Base-by-base conservation (phyloP, 1,284 basidiomycete species). In the Malassezia yamatoensis region DNA sequence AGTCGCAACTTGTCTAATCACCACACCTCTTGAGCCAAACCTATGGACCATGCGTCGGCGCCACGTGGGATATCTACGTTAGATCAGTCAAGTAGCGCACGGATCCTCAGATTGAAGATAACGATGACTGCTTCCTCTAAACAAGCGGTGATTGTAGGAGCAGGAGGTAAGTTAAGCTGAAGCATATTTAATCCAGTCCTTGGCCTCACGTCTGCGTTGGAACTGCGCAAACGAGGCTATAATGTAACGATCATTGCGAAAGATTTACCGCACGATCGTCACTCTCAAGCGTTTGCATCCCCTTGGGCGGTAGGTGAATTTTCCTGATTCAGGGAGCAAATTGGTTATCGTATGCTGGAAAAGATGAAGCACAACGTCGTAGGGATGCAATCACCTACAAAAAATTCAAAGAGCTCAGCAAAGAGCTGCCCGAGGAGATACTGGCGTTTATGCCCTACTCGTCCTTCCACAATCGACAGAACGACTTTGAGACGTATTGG, bases 251-350 rank as follows among this genome's bases (percentile, higher is more conserved):
- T 86, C 51, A 75, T 85, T 13, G 85, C 84, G 2, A 78, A 83
- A 41, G 85, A 86, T 60, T 76, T 85, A 60, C 83, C 85, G 0
- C 78, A 81, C 48, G 84, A 86, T 71, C 65, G 79, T 21, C 74
- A 79, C 50, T 82, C 81, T 1, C 81, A 81, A 48, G 79, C 76
- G 0, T 86, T 84, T 72, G 81, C 85, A 0, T 81, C 79, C 56
- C 85, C 85, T 0, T 86, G 85, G 81, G 84, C 85, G 37, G 41
- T 43, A 21, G 16, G 41, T 43, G 11, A 15, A 1, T 20, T 7
- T 6, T 18, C 7, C 16, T 43, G 4, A 43, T 16, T 10, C 16
- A 43, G 41, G 83, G 84, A 18, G 83, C 83, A 36, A 83, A 83
- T 70, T 85, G 83, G 83, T 80, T 80, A 15, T 82, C 83, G 4